Evolutionary conservation across 352 stramenopile genomes (phyloP), one percentile per base, ranked within the genome.

Genomic region (Phytophthora fragariaefolia): DNA sequence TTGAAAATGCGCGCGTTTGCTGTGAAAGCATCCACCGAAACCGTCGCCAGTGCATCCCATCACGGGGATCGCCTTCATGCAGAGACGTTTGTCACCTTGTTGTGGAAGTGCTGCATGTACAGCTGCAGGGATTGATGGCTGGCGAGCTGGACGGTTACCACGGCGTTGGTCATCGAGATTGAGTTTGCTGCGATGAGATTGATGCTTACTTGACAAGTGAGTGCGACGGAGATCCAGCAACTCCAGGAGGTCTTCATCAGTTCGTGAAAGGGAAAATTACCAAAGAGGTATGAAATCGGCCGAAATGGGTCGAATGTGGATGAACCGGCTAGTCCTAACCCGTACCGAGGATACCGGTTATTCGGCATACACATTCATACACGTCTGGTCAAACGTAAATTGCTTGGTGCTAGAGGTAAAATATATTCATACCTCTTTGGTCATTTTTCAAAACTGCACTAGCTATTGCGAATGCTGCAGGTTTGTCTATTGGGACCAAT

Each of bases 211-310:
- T n/a, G n/a, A n/a, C n/a, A n/a, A 34, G 6, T 50, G 52, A 28
- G n/a, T 6, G 6, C 57, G 43, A 22, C 61, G 43, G 1, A 63
- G 23, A 18, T 58, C 53, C 4, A 42, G 6, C 1, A 63, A 5
- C 18, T 69, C 53, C 6, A 58, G 18, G 1, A 64, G 6, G 1
- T 58, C 53, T 20, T 69, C 45, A 6, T 64, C 62, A 2, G 32
- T 36, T 9, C 53, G 52, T 0, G 32, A 52, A 22, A 69, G 52
- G 1, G 32, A 52, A 22, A 69, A 69, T 15, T 69, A n/a, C n/a
- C n/a, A n/a, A n/a, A n/a, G n/a, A n/a, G n/a, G n/a, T n/a, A n/a
- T n/a, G n/a, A n/a, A n/a, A n/a, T n/a, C n/a, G n/a, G n/a, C n/a
- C n/a, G n/a, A n/a, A n/a, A n/a, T n/a, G n/a, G n/a, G n/a, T n/a